Evolutionary conservation across 1,284 basidiomycete species (phyloP), one percentile per base, ranked within the genome.

Genomic region (Athelia sp.): DNA sequence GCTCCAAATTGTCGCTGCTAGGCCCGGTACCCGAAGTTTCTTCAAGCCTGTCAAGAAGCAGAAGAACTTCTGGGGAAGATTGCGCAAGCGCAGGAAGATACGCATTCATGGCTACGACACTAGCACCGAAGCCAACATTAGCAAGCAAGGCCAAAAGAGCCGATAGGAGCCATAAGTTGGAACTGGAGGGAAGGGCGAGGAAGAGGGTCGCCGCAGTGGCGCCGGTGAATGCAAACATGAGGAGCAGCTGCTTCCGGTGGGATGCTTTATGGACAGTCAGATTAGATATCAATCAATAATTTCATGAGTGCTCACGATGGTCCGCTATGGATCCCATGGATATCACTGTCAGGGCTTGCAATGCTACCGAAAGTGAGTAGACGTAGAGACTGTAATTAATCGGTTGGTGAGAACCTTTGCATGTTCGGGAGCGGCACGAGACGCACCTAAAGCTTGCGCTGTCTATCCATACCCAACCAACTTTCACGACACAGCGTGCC

Each of bases 321-420:
- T 97, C 90, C 2, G 93, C 93, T 48, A 93, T 83, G 13, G 82
- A 82, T 15, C 92, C 90, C 75, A 94, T 87, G 10, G 91, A 93
- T 53, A 96, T 93, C 44, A 97, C 92, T 0, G 87, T 89, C 15
- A 96, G 62, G 0, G 93, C 93, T 62, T 97, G 94, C 0, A 93
- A 64, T 0, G 84, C 84, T 0, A 97, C 93, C 0, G 90, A 90
- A 8, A 82, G 72, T 0, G 92, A 94, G 65, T 91, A 90, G 24
- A 89, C 80, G 62, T 94, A 95, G 48, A 96, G 72, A 59, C 92
- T 94, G 56, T 11, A 38, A 14, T 24, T 15, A 8, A 45, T 53
- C 17, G 57, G 51, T 43, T 36, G 47, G 22, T 19, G n/a, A 42
- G 11, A 18, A 15, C 9, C 22, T 19, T 19, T n/a, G 15, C 1